phyloP scores from a whole-genome alignment of 225 moss, liverwort and hornwort genomes.

The Thuidium tamariscinum region DNA sequence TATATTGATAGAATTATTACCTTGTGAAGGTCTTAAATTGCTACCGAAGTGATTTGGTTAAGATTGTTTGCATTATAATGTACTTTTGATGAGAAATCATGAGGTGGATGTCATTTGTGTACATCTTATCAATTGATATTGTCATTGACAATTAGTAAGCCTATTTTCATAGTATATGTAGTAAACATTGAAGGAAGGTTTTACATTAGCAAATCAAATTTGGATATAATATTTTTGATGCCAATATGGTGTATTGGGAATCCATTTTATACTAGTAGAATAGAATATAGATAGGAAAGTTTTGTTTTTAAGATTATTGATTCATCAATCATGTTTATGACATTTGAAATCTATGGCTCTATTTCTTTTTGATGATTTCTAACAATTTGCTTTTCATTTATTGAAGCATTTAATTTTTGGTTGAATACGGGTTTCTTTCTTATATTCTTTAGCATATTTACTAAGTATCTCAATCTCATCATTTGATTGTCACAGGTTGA shows the following conservation, averaged over 20 bases:
- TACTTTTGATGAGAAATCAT: background rate
- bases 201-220: too few species aligned
- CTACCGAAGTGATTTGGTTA: too few species aligned
- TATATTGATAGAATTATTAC: background rate
- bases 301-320: too few species aligned
- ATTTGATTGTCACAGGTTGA: background rate
- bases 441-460: background rate
- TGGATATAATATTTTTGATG: too few species aligned
- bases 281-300: too few species aligned
- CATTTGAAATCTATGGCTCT: too few species aligned
- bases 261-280: too few species aligned
- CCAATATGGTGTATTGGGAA: too few species aligned
- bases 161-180: too few species aligned
- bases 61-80: background rate
- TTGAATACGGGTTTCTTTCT: rapidly evolving
- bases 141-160: background rate
- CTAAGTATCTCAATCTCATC: background rate
- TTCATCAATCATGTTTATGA: too few species aligned
- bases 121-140: background rate
- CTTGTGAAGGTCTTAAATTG: too few species aligned
- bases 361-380: background rate
- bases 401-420: background rate
- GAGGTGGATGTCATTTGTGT: background rate
- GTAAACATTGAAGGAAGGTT: too few species aligned
- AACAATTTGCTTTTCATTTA: background rate